Conservation (phyloP, 2,329 filamentous ascomycete species). For the Ophiostoma himal-ulmi region DNA sequence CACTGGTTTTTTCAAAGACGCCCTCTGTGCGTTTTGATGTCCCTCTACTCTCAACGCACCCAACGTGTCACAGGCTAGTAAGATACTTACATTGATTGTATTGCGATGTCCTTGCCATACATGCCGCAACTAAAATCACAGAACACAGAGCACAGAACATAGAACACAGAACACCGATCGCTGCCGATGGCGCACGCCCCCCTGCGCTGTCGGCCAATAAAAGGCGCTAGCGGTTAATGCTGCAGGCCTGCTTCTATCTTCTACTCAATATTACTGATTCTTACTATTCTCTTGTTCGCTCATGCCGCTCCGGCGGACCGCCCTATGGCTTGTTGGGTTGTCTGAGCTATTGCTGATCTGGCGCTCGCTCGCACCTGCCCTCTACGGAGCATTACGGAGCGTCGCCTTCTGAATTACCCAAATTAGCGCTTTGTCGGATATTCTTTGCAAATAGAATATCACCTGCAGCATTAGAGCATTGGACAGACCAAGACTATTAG, state of each 20-base stretch:
- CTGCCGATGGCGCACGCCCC: constrained; percentile 14
- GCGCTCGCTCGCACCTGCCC: neutral
- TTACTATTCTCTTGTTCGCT: neutral
- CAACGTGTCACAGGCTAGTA: constrained; percentile 21
- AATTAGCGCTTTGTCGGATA: neutral
- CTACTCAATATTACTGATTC: neutral
- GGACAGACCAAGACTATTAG: too few species aligned
- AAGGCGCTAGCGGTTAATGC: constrained; percentile 6
- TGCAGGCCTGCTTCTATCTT: neutral
- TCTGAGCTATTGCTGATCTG: neutral
- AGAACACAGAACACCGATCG: constrained; percentile 8
- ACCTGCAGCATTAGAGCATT: neutral
- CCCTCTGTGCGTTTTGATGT: constrained; percentile 5
- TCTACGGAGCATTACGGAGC: neutral
- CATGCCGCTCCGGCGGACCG: neutral
- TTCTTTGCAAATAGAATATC: neutral
- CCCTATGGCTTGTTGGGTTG: neutral
- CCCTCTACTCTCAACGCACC: neutral
- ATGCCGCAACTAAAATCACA: neutral
- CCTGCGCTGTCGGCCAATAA: constrained; percentile 23
- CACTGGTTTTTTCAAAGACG: neutral
- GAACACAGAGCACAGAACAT: neutral
- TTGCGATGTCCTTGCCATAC: neutral
- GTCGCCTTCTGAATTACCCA: neutral
- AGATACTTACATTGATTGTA: neutral